phyloP scores from a whole-genome alignment of 371 early-diverging fungal genomes.

The Rhizomucor pusillus region DNA sequence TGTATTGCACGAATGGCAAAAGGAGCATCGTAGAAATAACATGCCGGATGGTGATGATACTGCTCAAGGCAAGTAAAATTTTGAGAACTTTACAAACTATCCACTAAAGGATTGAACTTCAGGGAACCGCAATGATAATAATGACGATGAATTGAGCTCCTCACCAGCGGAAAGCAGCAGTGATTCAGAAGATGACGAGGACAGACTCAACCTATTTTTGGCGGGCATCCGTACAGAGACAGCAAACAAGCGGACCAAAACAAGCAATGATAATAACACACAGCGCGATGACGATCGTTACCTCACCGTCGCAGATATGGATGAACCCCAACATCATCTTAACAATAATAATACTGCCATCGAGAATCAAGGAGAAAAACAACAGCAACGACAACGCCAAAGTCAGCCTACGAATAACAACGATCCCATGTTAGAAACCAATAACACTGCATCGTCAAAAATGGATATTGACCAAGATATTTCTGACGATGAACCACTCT shows the following conservation, averaged over 20 bases:
- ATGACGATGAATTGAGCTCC: neutral
- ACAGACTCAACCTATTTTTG: neutral
- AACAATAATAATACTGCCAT: too few species aligned
- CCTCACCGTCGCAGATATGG: too few species aligned
- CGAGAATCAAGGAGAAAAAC: too few species aligned
- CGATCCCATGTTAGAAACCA: too few species aligned
- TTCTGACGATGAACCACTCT: too few species aligned
- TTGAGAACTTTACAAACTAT: neutral
- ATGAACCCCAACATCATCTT: too few species aligned
- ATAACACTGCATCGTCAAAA: too few species aligned
- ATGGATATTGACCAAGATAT: too few species aligned
- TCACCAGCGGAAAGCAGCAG: neutral
- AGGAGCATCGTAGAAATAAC: neutral
- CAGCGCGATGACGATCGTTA: too few species aligned
- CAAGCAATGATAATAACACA: neutral
- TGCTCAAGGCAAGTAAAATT: neutral
- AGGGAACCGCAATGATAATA: neutral
- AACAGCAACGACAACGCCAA: too few species aligned
- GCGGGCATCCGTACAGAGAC: constrained; percentile 1
- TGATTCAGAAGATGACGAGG: neutral
- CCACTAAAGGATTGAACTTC: neutral
- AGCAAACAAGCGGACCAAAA: constrained; percentile 4
- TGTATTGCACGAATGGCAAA: neutral
- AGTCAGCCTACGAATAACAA: too few species aligned
- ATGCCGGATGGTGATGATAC: neutral